Percentiles rank a stretch among this genome's conserved stretches.
phyloP scores from a whole-genome alignment of 2,329 filamentous ascomycete species.

The Penicillium decumbens region DNA sequence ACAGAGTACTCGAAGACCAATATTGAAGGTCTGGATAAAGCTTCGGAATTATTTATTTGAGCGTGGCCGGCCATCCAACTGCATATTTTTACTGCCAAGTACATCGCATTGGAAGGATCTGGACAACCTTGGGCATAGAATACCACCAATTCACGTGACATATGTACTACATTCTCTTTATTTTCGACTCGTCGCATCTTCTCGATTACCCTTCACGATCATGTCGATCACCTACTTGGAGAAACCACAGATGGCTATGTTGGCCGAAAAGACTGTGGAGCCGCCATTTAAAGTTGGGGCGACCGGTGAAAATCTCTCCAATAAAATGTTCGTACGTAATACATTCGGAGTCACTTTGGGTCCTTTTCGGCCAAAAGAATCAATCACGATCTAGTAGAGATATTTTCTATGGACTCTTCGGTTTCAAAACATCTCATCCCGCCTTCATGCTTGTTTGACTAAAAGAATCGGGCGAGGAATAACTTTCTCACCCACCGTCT shows the following conservation, averaged over 20 bases:
- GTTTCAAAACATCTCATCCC: background rate
- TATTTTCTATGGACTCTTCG: background rate
- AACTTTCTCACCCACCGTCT: conserved; percentile 14
- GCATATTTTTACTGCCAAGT: conserved; percentile 41
- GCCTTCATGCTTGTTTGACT: background rate
- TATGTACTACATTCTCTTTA: background rate
- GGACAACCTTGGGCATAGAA: background rate
- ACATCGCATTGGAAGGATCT: conserved; percentile 27
- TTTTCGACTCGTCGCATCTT: background rate
- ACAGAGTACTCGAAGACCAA: conserved; percentile 19
- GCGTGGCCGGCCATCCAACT: conserved; percentile 42
- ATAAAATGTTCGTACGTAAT: conserved; percentile 18
- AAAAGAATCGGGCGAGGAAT: background rate
- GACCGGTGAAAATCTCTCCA: conserved; percentile 13
- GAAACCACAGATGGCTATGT: background rate
- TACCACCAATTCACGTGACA: background rate
- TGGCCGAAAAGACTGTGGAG: conserved; percentile 2
- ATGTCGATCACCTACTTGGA: background rate
- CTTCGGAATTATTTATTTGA: background rate
- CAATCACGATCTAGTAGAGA: conserved; percentile 10
- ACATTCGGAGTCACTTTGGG: conserved; percentile 16
- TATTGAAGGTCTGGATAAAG: background rate
- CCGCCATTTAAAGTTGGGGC: conserved; percentile 11
- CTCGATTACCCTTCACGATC: background rate
- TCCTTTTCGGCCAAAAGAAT: conserved; percentile 16